phyloP scores from a whole-genome alignment of 2,329 filamentous ascomycete species.

The Zarea fungicola region DNA sequence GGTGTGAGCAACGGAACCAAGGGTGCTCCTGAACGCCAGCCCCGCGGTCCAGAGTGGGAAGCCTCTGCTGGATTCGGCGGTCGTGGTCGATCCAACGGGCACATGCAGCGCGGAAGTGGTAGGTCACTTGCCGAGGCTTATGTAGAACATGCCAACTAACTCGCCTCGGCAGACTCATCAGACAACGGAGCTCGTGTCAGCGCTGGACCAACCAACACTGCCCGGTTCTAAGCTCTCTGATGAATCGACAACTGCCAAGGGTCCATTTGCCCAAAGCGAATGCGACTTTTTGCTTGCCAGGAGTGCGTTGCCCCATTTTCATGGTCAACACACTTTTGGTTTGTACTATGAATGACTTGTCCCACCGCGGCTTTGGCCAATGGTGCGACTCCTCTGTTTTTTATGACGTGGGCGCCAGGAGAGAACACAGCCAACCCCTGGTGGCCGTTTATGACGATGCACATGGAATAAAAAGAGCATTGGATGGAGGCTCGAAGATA shows the following conservation, averaged over 20 bases:
- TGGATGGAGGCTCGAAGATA: slow-evolving; percentile 34
- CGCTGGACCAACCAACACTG: slow-evolving; percentile 27
- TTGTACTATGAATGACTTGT: slow-evolving; percentile 10
- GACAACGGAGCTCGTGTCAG: slow-evolving; percentile 37
- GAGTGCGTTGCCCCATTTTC: slow-evolving; percentile 10
- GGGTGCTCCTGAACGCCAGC: slow-evolving; percentile 55
- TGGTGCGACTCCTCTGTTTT: slow-evolving; percentile 4
- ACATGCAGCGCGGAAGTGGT: slow-evolving; percentile 58
- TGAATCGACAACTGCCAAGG: neutral
- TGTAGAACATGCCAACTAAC: neutral
- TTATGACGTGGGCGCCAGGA: slow-evolving; percentile 6
- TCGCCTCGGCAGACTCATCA: slow-evolving; percentile 32
- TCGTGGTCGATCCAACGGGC: slow-evolving; percentile 53
- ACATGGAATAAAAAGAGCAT: slow-evolving; percentile 33
- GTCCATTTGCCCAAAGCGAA: neutral
- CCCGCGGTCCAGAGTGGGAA: slow-evolving; percentile 61
- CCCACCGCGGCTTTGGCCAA: neutral
- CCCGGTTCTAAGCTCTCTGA: slow-evolving; percentile 10
- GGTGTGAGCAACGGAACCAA: slow-evolving; percentile 34
- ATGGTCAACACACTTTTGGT: neutral
- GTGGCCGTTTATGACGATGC: slow-evolving; percentile 32
- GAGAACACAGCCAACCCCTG: slow-evolving; percentile 6
- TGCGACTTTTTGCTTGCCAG: slow-evolving; percentile 17
- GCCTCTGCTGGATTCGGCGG: slow-evolving; percentile 46
- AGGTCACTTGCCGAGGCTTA: slow-evolving; percentile 25